These are phyloP conservation scores for Populus ilicifolia DNA, from an alignment of 345 rosid species.

Conservation along the genomic window DNA sequence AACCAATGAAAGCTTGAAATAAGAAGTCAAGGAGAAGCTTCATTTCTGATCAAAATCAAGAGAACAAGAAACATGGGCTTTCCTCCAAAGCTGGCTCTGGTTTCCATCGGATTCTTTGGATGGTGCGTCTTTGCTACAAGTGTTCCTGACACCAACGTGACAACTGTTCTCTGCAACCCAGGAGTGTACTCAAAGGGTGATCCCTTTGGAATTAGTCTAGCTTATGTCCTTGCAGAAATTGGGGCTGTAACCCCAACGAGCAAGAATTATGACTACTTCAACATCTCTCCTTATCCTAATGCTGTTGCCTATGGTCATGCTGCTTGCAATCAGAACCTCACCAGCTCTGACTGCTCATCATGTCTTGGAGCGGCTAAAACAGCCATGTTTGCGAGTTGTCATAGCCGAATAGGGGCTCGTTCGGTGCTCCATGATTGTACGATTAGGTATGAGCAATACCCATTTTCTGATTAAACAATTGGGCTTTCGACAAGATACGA, in stretches of 20 bases:
- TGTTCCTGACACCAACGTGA: slow-evolving; percentile 35
- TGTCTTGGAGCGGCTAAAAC: slow-evolving; percentile 47
- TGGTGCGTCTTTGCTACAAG: slow-evolving; percentile 6
- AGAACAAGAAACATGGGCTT: slow-evolving; percentile 17
- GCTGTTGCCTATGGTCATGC: slow-evolving; percentile 59
- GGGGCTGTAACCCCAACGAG: slow-evolving; percentile 25
- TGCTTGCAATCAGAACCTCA: slow-evolving; percentile 42
- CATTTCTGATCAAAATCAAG: not conserved
- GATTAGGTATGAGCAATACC: slow-evolving; percentile 64
- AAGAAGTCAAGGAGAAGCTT: slow-evolving; percentile 9
- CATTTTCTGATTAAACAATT: slow-evolving; percentile 30
- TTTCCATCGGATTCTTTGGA: not conserved
- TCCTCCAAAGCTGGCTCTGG: slow-evolving; percentile 16
- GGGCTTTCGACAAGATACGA: not conserved
- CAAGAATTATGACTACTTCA: slow-evolving; percentile 36
- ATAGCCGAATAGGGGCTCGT: slow-evolving; percentile 44
- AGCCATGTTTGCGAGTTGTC: slow-evolving; percentile 34
- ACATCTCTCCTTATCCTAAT: slow-evolving; percentile 58
- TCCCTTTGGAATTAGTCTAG: slow-evolving; percentile 40
- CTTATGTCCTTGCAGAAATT: slow-evolving; percentile 34
- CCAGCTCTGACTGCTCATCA: slow-evolving; percentile 31
- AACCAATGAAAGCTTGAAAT: slow-evolving; percentile 8
- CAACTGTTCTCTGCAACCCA: slow-evolving; percentile 40
- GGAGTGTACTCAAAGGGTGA: slow-evolving; percentile 36
- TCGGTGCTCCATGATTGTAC: slow-evolving; percentile 46